phyloP scores from a whole-genome alignment of 345 rosid genomes.

The Eutrema yunnanense region DNA sequence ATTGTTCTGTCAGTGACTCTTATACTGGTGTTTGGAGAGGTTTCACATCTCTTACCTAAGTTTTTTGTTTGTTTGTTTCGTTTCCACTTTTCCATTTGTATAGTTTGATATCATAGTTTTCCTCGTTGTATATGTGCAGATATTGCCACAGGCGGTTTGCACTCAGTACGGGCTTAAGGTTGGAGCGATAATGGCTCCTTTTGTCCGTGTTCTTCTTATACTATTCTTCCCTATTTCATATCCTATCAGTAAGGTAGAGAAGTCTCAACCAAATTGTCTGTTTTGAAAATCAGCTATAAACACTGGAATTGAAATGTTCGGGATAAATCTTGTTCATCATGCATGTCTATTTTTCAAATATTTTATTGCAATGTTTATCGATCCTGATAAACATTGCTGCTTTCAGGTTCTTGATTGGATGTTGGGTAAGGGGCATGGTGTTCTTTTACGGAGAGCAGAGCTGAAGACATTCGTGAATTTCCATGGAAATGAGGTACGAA shows the following conservation, averaged over 20 bases:
- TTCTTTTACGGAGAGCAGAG: constrained; percentile 88
- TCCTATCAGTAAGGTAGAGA: constrained; percentile 86
- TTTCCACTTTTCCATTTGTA: background rate
- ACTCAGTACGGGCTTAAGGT: constrained; percentile 87
- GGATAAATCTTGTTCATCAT: background rate
- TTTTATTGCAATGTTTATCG: background rate
- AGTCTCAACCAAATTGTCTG: background rate
- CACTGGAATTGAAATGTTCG: background rate
- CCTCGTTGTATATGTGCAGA: constrained; percentile 32
- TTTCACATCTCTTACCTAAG: constrained; percentile 1
- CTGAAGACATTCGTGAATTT: constrained; percentile 82
- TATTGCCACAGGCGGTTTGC: constrained; percentile 88
- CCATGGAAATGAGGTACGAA: constrained; percentile 80
- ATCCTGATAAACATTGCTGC: background rate
- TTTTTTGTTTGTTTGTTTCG: background rate
- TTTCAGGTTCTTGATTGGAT: constrained; percentile 88
- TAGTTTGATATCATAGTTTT: background rate
- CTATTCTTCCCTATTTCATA: constrained; percentile 79
- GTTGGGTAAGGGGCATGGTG: constrained; percentile 95
- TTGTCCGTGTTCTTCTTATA: constrained; percentile 67
- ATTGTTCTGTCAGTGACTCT: constrained; percentile 75
- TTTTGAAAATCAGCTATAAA: background rate
- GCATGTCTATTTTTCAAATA: background rate
- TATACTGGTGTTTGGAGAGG: constrained; percentile 88
- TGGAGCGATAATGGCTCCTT: constrained; percentile 83